A percentile compares a stretch with the other conserved stretches of the same genome.
Conservation (phyloP, 768 basidiomycete genomes). For the Naganishia onofrii region DNA sequence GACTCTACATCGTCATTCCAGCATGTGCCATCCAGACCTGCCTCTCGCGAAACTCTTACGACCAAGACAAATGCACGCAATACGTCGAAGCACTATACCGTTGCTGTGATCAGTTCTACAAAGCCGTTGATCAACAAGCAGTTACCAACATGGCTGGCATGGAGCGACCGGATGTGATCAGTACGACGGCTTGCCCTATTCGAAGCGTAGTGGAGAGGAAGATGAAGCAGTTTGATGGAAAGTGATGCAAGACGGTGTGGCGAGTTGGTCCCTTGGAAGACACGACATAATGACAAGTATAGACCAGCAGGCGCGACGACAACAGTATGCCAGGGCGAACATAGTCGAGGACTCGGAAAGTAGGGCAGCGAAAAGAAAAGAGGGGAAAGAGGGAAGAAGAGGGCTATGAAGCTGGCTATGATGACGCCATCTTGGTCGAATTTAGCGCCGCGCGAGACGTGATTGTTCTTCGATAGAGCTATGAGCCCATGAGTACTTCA, state of each 20-base stretch:
- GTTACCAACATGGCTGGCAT: constrained; percentile 15
- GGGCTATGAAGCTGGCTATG: background rate
- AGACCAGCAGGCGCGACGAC: background rate
- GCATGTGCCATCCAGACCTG: constrained; percentile 51
- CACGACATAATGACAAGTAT: background rate
- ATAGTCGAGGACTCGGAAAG: no score
- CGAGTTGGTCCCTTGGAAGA: background rate
- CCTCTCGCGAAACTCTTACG: constrained; percentile 45
- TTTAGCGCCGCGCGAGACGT: background rate
- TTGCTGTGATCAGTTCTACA: constrained; percentile 48
- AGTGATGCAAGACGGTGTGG: background rate
- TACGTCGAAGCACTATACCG: constrained; percentile 44
- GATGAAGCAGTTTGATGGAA: constrained; percentile 16
- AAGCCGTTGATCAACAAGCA: constrained; percentile 5
- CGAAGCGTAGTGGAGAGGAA: constrained; percentile 15
- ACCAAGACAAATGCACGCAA: constrained; percentile 43
- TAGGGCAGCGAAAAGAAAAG: no score
- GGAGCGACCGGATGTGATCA: constrained; percentile 10
- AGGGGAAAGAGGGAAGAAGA: no score
- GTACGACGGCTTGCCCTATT: constrained; percentile 18
- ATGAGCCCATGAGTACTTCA: no score
- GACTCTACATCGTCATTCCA: constrained; percentile 10
- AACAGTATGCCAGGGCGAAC: background rate
- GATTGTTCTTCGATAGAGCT: background rate
- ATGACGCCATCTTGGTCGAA: background rate